These are phyloP conservation scores for Berkeleyomyces rouxiae DNA, from an alignment of 2,329 filamentous ascomycete genomes.

Conservation along the genomic window DNA sequence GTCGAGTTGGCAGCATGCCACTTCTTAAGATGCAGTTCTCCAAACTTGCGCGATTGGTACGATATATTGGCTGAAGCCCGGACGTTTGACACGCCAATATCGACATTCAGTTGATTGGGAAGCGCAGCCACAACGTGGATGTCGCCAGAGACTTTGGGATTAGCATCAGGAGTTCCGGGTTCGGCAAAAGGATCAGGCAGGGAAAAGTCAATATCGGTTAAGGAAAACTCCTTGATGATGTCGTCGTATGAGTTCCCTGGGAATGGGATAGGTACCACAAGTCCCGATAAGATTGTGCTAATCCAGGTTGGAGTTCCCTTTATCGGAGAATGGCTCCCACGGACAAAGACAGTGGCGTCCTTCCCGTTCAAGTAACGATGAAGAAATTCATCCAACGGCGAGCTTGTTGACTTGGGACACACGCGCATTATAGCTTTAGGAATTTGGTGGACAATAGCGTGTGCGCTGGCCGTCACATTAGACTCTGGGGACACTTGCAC, in stretches of 20 bases:
- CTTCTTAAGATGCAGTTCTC: conserved; percentile 57
- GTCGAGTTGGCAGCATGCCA: conserved; percentile 79
- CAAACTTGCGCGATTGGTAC: conserved; percentile 63
- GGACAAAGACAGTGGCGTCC: conserved; percentile 64
- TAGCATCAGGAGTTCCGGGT: conserved; percentile 52
- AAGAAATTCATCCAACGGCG: conserved; percentile 70
- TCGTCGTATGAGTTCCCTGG: conserved; percentile 67
- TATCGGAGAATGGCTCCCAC: conserved; percentile 52
- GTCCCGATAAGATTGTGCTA: conserved; percentile 57
- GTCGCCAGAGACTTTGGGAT: conserved; percentile 67
- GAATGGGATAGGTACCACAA: conserved; percentile 72
- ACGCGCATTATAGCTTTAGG: conserved; percentile 53
- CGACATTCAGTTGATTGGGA: conserved; percentile 75
- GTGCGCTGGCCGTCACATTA: conserved; percentile 51
- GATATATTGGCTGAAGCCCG: conserved; percentile 65
- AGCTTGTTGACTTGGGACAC: conserved; percentile 63
- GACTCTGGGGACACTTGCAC: conserved; percentile 52
- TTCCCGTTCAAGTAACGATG: conserved; percentile 67
- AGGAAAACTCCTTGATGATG: conserved; percentile 72
- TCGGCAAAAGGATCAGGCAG: conserved; percentile 68
- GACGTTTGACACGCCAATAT: conserved; percentile 60
- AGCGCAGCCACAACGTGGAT: conserved; percentile 64
- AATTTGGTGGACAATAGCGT: conserved; percentile 55
- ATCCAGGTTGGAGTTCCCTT: conserved; percentile 64
- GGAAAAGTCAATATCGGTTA: conserved; percentile 71